phyloP scores from a whole-genome alignment of 2,329 filamentous ascomycete genomes.

The Daldinia sp. region DNA sequence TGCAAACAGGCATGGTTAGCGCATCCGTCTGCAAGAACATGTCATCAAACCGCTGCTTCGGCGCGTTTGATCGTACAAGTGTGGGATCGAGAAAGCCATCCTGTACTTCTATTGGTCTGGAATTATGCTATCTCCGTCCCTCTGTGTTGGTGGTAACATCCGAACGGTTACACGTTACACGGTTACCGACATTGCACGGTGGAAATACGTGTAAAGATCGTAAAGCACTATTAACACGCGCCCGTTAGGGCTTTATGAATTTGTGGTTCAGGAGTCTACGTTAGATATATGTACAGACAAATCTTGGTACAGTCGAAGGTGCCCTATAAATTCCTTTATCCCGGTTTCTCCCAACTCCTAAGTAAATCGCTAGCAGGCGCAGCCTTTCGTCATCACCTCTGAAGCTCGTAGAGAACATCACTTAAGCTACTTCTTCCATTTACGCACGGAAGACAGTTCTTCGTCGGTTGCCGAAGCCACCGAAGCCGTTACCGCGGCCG shows the following conservation, averaged over 20 bases:
- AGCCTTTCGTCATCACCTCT: conserved; percentile 10
- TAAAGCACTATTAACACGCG: neutral
- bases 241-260: neutral
- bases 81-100: neutral
- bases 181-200: neutral
- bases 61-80: neutral
- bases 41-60: neutral
- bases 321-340: conserved; percentile 28
- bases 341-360: conserved; percentile 26
- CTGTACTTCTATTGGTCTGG: neutral
- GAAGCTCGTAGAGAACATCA: neutral
- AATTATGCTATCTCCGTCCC: neutral
- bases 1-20: neutral
- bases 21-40: neutral
- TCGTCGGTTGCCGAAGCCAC: conserved; percentile 27
- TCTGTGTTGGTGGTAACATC: neutral
- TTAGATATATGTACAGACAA: conserved; percentile 33
- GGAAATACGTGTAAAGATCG: neutral
- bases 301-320: conserved; percentile 27
- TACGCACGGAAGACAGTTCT: conserved; percentile 29
- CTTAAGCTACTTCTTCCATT: neutral
- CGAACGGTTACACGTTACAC: neutral
- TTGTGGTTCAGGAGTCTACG: conserved; percentile 17
- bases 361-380: conserved; percentile 19
- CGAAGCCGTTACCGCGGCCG: neutral